Evolutionary conservation across 2,329 filamentous ascomycete genomes (phyloP).

Genomic region (Colletotrichum truncatum): DNA sequence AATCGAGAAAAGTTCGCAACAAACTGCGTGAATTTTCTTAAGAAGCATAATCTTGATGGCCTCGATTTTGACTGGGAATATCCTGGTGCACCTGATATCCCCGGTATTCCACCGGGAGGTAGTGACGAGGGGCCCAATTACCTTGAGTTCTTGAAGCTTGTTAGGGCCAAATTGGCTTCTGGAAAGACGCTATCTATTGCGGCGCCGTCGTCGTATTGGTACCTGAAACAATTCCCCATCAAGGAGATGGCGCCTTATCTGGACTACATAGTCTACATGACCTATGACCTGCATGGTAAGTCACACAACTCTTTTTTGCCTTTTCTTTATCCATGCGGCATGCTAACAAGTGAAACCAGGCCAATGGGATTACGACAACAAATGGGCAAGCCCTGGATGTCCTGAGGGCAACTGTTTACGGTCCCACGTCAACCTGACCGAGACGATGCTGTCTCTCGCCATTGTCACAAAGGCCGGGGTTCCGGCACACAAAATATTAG

Average conservation of each 20-base stretch:
- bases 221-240: slow-evolving; percentile 46
- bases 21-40: slow-evolving; percentile 41
- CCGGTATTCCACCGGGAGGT: slow-evolving; percentile 5
- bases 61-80: slow-evolving; percentile 46
- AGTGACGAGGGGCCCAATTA: slow-evolving; percentile 34
- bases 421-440: slow-evolving; percentile 45
- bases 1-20: slow-evolving; percentile 42
- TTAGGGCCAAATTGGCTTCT: slow-evolving; percentile 33
- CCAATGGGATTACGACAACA: slow-evolving; percentile 39
- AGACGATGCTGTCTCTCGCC: slow-evolving; percentile 41
- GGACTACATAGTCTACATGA: slow-evolving; percentile 46
- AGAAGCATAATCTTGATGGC: slow-evolving; percentile 39
- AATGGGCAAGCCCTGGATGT: not conserved
- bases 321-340: too few relatives aligned
- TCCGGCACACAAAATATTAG: slow-evolving; percentile 38
- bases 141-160: not conserved
- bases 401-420: not conserved
- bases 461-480: slow-evolving; percentile 48
- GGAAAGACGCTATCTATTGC: slow-evolving; percentile 45
- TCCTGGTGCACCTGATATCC: slow-evolving; percentile 36
- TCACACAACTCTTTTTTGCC: too few relatives aligned
- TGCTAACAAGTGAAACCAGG: too few relatives aligned
- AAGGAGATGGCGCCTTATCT: slow-evolving; percentile 38
- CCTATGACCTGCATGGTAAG: slow-evolving; percentile 44
- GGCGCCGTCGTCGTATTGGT: slow-evolving; percentile 49